Evolutionary conservation across 2,329 filamentous ascomycete genomes (phyloP), one percentile per base, ranked within the genome.

Genomic region (Tolypocladium sp.): DNA sequence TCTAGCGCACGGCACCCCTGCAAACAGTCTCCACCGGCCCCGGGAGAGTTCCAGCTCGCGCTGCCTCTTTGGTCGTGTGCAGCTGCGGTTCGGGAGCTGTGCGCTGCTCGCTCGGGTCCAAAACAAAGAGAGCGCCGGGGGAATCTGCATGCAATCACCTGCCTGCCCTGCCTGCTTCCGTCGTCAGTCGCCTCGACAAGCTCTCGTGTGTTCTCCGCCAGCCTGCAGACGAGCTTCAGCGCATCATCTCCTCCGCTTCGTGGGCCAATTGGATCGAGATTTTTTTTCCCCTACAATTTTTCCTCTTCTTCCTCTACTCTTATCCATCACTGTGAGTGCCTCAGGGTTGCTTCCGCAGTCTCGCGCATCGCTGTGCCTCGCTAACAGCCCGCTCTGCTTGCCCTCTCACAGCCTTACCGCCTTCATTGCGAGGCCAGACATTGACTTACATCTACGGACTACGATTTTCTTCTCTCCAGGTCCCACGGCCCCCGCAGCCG

Each of bases 391-490:
- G 27, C 25, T 37, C 20, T 40, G 40, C 27, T 33, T 20, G 40
- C 37, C 44, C 30, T 55, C 56, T 27, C 37, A 22, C 40, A 15
- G 37, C 38, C 44, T 52, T 49, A 38, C 52, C 55, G 44, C 44
- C 40, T 49, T 35, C 27, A 46, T 35, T 42, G 46, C 35, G 42
- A 30, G 56, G 44, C 55, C 44, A 57, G 56, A 57, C 57, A 58
- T 62, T 59, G 40, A 62, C 57, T 62, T 63, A 60, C 53, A 62
- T 59, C 52, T 56, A 40, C 53, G n/a, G n/a, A n/a, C n/a, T n/a
- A n/a, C n/a, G n/a, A 38, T 44, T 37, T 44, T 49, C 46, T 37
- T 46, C 56, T 56, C 44, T n/a, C 22, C 25, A 46, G 25, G 38
- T 30, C 38, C 25, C 57, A n/a, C 4, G n/a, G 17, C 27, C 30